Conservation (phyloP, 2,329 filamentous ascomycete species). For the Pleurostoma richardsiae region DNA sequence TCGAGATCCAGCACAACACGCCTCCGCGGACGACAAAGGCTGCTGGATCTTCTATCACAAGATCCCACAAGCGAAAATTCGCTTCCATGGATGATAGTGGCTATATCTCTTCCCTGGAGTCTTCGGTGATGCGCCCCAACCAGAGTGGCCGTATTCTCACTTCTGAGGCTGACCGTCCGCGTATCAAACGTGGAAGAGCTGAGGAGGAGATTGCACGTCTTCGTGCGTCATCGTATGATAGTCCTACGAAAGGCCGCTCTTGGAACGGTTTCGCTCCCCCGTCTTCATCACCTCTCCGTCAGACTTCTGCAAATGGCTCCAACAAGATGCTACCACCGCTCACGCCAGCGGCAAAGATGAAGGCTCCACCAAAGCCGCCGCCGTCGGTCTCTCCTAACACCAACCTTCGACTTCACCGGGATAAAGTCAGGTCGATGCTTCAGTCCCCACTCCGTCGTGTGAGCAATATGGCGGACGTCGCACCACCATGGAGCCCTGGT, state of each 20-base stretch:
- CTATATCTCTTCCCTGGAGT: slow-evolving; percentile 94
- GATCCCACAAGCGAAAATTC: slow-evolving; percentile 71
- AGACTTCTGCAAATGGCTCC: slow-evolving; percentile 35
- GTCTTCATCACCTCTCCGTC: slow-evolving; percentile 66
- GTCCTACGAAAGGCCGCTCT: slow-evolving; percentile 68
- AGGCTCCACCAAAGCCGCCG: slow-evolving; percentile 49
- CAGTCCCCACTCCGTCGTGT: slow-evolving; percentile 64
- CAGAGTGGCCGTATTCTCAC: slow-evolving; percentile 61
- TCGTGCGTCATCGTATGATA: slow-evolving; percentile 88
- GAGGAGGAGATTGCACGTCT: slow-evolving; percentile 95
- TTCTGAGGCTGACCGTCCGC: slow-evolving; percentile 74
- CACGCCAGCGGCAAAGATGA: slow-evolving; percentile 81
- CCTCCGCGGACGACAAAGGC: slow-evolving; percentile 66
- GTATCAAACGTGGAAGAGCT: slow-evolving; percentile 81
- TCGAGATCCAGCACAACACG: slow-evolving; percentile 60
- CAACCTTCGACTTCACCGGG: slow-evolving; percentile 81
- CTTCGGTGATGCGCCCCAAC: slow-evolving; percentile 74
- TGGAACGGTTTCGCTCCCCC: slow-evolving; percentile 44
- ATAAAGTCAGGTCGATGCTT: slow-evolving; percentile 75
- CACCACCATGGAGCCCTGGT: slow-evolving; percentile 60
- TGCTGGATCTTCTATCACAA: slow-evolving; percentile 57
- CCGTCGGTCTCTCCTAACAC: slow-evolving; percentile 91
- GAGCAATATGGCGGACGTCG: slow-evolving; percentile 34
- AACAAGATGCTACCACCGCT: slow-evolving; percentile 67
- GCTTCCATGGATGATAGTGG: slow-evolving; percentile 85